Evolutionary conservation across 2,329 filamentous ascomycete species (phyloP).

Genomic region (Fusarium transvaalense): DNA sequence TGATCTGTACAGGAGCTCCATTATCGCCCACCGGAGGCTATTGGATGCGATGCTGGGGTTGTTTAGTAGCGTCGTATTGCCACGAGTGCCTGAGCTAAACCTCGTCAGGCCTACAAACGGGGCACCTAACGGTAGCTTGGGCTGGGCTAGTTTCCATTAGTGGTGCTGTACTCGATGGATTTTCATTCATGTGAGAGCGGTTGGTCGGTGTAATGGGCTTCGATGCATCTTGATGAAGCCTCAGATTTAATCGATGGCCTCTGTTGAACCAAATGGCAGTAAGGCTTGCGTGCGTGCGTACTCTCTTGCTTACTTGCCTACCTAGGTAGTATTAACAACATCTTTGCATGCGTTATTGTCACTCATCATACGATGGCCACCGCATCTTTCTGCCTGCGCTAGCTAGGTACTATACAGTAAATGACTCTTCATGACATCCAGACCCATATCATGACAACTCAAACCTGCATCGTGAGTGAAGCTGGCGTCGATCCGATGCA

Average conservation of each 20-base stretch:
- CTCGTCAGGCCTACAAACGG: conserved; percentile 14
- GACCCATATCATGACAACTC: conserved; percentile 33
- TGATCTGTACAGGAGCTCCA: conserved; percentile 9
- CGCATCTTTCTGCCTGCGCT: conserved; percentile 10
- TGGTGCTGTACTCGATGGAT: background rate
- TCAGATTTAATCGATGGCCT: background rate
- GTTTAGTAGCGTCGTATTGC: conserved; percentile 36
- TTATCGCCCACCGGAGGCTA: conserved; percentile 28
- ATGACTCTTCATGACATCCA: conserved; percentile 19
- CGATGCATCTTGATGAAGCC: conserved; percentile 9
- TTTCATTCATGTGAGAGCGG: background rate
- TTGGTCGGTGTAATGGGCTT: background rate
- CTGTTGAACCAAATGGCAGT: background rate
- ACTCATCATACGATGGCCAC: conserved; percentile 22
- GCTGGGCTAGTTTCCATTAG: background rate
- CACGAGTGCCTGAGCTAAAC: conserved; percentile 39
- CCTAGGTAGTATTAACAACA: conserved; percentile 9
- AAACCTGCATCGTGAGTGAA: conserved; percentile 29
- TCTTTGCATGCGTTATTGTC: background rate
- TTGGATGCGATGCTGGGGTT: conserved; percentile 38
- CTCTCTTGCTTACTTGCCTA: background rate
- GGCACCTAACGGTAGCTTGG: conserved; percentile 4
- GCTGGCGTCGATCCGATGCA: conserved; percentile 23
- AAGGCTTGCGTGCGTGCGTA: conserved; percentile 1
- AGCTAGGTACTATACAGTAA: conserved; percentile 2